Conservation (phyloP, 305 asterid genomes). For the Ajuga reptans region DNA sequence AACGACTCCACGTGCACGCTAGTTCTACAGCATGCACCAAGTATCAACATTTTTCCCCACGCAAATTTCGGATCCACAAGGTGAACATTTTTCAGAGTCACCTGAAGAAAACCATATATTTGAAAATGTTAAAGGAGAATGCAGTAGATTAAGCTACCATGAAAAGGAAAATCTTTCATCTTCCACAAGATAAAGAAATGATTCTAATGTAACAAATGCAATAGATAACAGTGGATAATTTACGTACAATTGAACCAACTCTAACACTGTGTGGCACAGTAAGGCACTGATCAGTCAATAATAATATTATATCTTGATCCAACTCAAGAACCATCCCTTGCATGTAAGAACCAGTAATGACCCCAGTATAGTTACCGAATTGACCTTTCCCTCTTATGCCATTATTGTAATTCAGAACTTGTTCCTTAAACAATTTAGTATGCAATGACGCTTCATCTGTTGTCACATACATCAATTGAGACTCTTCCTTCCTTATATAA, state of each 20-base stretch:
- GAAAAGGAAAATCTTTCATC: not conserved
- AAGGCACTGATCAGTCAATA: slow-evolving; percentile 58
- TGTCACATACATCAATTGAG: slow-evolving; percentile 66
- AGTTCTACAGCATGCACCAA: slow-evolving; percentile 76
- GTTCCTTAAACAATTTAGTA: slow-evolving; percentile 31
- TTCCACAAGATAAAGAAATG: slow-evolving; percentile 13
- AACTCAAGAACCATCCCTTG: slow-evolving; percentile 79
- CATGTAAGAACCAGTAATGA: slow-evolving; percentile 63
- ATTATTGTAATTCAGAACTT: slow-evolving; percentile 2
- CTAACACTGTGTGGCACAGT: slow-evolving; percentile 69
- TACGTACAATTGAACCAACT: slow-evolving; percentile 78
- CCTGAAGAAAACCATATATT: slow-evolving; percentile 35
- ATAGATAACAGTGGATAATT: slow-evolving; percentile 5
- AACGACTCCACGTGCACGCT: slow-evolving; percentile 62
- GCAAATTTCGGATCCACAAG: slow-evolving; percentile 62
- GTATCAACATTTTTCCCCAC: slow-evolving; percentile 68
- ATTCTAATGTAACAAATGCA: slow-evolving; percentile 18
- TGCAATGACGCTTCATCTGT: slow-evolving; percentile 43
- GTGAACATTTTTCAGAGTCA: slow-evolving; percentile 67
- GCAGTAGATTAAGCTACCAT: not conserved
- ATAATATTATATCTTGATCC: slow-evolving; percentile 58
- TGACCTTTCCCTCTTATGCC: slow-evolving; percentile 44
- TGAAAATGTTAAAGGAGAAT: slow-evolving; percentile 19
- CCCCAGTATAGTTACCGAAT: slow-evolving; percentile 60
- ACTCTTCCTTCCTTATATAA: slow-evolving; percentile 41